A percentile compares a stretch with the other conserved stretches of the same genome.
Conservation (phyloP, 1,139 yeast species). For the Geotrichum siamense region DNA sequence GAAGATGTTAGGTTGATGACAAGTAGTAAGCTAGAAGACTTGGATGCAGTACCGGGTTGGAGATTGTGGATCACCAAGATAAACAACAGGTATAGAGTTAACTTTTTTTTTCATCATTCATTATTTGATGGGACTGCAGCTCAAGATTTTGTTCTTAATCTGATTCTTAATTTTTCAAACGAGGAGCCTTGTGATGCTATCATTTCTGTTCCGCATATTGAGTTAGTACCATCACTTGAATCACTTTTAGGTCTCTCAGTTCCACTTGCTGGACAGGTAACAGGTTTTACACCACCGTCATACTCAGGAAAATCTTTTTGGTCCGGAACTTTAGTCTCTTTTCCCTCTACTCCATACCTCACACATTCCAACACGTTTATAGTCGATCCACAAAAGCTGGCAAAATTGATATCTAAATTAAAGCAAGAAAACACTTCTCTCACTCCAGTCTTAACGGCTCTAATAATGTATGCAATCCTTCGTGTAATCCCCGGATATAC, state of each 20-base stretch:
- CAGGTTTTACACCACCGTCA: background rate
- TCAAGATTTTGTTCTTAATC: constrained; percentile 1
- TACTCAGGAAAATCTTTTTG: constrained; percentile 4
- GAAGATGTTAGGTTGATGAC: background rate
- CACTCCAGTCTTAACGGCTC: constrained; percentile 1
- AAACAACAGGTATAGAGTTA: background rate
- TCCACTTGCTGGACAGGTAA: background rate
- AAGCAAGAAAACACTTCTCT: background rate
- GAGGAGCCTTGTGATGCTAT: background rate
- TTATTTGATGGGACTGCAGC: constrained; percentile 12
- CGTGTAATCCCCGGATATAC: background rate
- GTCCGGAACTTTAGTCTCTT: constrained; percentile 10
- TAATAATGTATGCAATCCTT: background rate
- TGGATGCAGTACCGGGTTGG: constrained; percentile 12
- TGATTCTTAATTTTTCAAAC: background rate
- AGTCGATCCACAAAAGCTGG: background rate
- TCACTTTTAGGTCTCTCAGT: constrained; percentile 3
- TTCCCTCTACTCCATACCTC: background rate
- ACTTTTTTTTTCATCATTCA: constrained; percentile 14
- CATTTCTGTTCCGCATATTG: background rate
- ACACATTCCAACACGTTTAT: background rate
- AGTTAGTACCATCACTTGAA: constrained; percentile 8
- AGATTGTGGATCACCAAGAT: constrained; percentile 11
- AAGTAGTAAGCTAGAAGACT: constrained; percentile 2
- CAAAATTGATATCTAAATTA: background rate